Percentiles rank a stretch among this genome's conserved stretches.
These are phyloP conservation scores for Ambrosia hybrid DNA, from an alignment of 140 eudicot genomes.

Conservation along the genomic window DNA sequence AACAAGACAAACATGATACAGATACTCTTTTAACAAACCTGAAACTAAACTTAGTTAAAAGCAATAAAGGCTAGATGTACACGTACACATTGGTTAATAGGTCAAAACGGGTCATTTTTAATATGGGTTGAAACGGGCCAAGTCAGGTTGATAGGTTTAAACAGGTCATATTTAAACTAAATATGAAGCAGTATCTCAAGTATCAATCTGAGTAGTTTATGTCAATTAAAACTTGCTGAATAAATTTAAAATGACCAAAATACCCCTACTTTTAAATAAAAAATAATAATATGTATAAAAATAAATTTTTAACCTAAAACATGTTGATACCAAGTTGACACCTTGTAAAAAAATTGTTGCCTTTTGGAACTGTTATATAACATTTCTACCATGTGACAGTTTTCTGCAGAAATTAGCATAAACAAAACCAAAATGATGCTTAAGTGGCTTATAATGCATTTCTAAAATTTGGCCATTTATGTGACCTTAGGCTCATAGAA, in stretches of 20 bases:
- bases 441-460: too few relatives aligned
- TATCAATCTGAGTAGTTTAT: too few relatives aligned
- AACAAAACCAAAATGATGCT: too few relatives aligned
- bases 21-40: not conserved
- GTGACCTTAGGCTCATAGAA: too few relatives aligned
- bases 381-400: not conserved
- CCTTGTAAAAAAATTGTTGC: too few relatives aligned
- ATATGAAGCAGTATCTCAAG: too few relatives aligned
- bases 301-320: not conserved
- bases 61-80: not conserved
- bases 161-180: too few relatives aligned
- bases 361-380: not conserved
- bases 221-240: not conserved
- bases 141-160: not conserved
- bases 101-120: not conserved
- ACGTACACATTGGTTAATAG: not conserved
- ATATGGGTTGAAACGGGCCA: not conserved
- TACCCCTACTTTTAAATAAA: not conserved
- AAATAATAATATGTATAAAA: not conserved
- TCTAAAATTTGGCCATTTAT: too few relatives aligned
- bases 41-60: too few relatives aligned
- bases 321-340: not conserved
- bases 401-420: not conserved
- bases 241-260: not conserved
- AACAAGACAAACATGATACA: not conserved